phyloP scores from a whole-genome alignment of 257 asterid species.

The Nicotiana otophora region DNA sequence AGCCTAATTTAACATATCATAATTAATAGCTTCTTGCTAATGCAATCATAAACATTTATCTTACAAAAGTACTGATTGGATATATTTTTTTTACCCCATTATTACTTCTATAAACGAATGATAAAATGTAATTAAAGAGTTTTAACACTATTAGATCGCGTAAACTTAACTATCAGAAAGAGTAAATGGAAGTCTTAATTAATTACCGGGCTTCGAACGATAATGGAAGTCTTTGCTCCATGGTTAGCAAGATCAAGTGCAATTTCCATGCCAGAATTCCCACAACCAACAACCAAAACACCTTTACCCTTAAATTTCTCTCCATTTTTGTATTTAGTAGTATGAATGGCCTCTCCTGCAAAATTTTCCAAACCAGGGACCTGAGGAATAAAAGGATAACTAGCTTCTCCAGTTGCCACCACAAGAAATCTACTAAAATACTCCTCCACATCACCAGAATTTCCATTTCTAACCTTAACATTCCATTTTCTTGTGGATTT shows the following conservation, averaged over 20 bases:
- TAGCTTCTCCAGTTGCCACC: constrained; percentile 70
- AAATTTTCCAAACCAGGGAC: constrained; percentile 45
- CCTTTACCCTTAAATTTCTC: constrained; percentile 24
- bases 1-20: no score
- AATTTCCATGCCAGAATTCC: constrained; percentile 88
- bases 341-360: constrained; percentile 57
- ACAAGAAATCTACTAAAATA: constrained; percentile 47
- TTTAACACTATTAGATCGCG: no score
- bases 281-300: constrained; percentile 78
- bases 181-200: no score
- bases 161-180: no score
- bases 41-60: no score
- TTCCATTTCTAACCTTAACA: constrained; percentile 29
- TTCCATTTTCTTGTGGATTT: constrained; percentile 32
- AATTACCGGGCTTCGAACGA: constrained; percentile 68
- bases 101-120: no score
- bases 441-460: constrained; percentile 32
- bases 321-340: constrained; percentile 54
- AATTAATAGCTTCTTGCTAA: no score
- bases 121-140: no score
- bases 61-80: no score
- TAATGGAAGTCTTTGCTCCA: constrained; percentile 64
- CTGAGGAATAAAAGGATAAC: constrained; percentile 43
- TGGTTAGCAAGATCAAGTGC: constrained; percentile 57
- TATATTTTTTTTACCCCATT: no score